phyloP scores from a whole-genome alignment of 2,329 filamentous ascomycete genomes.

The Arthrinium puccinioides region DNA sequence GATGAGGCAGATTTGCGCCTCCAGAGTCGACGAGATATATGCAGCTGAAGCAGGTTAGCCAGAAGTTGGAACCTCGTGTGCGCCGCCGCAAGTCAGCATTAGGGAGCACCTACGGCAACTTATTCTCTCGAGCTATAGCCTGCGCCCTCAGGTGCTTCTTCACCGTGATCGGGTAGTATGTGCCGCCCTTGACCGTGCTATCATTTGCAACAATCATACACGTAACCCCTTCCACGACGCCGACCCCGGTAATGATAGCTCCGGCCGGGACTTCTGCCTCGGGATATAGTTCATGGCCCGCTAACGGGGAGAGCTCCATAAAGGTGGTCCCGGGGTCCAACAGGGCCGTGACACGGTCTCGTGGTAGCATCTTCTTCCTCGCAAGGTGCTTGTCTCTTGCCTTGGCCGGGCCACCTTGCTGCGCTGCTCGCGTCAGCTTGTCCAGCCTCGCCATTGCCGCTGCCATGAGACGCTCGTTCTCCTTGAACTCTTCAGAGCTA shows the following conservation, averaged over 20 bases:
- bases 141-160: constrained; percentile 96
- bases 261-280: constrained; percentile 83
- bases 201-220: constrained; percentile 95
- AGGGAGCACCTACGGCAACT: constrained; percentile 52
- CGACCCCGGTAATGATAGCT: constrained; percentile 88
- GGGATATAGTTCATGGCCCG: constrained; percentile 77
- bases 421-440: constrained; percentile 61
- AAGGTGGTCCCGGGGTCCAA: constrained; percentile 88
- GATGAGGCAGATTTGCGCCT: constrained; percentile 88
- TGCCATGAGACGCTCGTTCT: constrained; percentile 74
- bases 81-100: no score
- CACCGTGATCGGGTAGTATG: constrained; percentile 94
- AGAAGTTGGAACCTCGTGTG: background rate
- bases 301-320: constrained; percentile 87
- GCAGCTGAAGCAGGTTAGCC: constrained; percentile 44
- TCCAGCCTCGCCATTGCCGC: constrained; percentile 64
- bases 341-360: constrained; percentile 80
- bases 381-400: constrained; percentile 81
- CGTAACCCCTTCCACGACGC: constrained; percentile 80
- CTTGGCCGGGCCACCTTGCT: constrained; percentile 72
- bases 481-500: constrained; percentile 68
- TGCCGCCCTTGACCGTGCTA: constrained; percentile 93
- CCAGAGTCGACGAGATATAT: constrained; percentile 96
- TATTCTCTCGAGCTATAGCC: constrained; percentile 83
- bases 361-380: constrained; percentile 87